phyloP scores from a whole-genome alignment of 169 alveolate species.

The Babesia caballi region DNA sequence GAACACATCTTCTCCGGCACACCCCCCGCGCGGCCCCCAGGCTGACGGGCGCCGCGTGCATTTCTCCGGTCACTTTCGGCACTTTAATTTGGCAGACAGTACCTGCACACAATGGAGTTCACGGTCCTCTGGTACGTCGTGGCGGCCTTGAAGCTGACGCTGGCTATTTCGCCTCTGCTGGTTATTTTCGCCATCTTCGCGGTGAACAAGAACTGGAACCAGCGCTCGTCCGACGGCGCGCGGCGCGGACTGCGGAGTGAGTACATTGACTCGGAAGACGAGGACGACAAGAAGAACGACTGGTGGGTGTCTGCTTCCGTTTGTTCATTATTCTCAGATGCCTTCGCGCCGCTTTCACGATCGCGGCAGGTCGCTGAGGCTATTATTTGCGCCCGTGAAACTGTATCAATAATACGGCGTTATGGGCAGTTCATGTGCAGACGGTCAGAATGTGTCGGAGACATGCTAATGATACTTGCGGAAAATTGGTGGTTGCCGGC shows the following conservation, averaged over 20 bases:
- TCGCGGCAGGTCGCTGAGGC: too few species aligned
- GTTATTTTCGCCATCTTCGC: conserved; percentile 52
- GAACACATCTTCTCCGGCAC: conserved; percentile 24
- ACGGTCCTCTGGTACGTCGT: conserved; percentile 2
- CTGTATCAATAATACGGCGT: too few species aligned
- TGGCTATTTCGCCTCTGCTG: conserved; percentile 59
- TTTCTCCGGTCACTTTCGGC: background rate
- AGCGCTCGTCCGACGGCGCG: conserved; percentile 19
- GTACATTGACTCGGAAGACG: conserved; percentile 30
- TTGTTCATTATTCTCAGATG: too few species aligned
- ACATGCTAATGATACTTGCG: too few species aligned
- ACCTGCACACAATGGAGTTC: background rate
- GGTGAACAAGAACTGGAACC: conserved; percentile 54
- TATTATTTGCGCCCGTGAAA: too few species aligned
- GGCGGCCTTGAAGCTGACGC: conserved; percentile 34
- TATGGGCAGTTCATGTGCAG: too few species aligned
- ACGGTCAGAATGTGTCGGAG: too few species aligned
- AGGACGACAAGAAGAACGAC: conserved; percentile 32
- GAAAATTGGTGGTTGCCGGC: too few species aligned
- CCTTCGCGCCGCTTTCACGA: too few species aligned
- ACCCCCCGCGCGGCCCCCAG: background rate
- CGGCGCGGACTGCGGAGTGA: background rate
- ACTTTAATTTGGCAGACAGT: background rate
- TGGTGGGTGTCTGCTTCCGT: conserved; percentile 4
- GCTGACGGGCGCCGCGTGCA: background rate